phyloP scores from a whole-genome alignment of 2,329 filamentous ascomycete species.

The Venturia asperata region DNA sequence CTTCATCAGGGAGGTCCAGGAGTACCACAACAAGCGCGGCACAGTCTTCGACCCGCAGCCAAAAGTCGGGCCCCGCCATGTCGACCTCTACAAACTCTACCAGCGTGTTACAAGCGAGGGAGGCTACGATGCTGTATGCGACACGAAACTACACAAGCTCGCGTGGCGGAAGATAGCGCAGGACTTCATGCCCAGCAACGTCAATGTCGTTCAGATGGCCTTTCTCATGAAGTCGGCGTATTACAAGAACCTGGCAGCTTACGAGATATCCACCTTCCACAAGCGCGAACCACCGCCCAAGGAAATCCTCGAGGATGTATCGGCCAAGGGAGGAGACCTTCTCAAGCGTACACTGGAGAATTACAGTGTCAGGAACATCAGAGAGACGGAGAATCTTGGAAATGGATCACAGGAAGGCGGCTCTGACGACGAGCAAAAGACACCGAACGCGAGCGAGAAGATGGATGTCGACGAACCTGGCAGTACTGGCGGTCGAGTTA shows the following conservation, averaged over 20 bases:
- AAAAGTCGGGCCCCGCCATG: slow-evolving; percentile 67
- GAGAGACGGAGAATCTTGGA: slow-evolving; percentile 40
- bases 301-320: slow-evolving; percentile 73
- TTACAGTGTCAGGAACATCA: slow-evolving; percentile 48
- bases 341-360: slow-evolving; percentile 73
- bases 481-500: slow-evolving; percentile 33
- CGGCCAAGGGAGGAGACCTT: slow-evolving; percentile 76
- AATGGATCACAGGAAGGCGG: slow-evolving; percentile 50
- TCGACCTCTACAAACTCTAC: slow-evolving; percentile 74
- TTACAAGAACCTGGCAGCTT: slow-evolving; percentile 84
- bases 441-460: slow-evolving; percentile 43
- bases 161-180: slow-evolving; percentile 75
- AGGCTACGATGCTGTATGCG: slow-evolving; percentile 72
- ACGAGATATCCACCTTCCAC: slow-evolving; percentile 73
- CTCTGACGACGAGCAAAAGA: slow-evolving; percentile 36
- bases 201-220: slow-evolving; percentile 73
- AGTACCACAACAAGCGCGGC: slow-evolving; percentile 67
- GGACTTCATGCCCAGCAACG: slow-evolving; percentile 66
- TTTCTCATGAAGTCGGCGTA: slow-evolving; percentile 83
- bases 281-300: slow-evolving; percentile 76
- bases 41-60: slow-evolving; percentile 74
- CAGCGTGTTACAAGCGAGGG: slow-evolving; percentile 68
- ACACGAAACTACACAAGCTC: slow-evolving; percentile 66
- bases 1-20: slow-evolving; percentile 66
- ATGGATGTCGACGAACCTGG: slow-evolving; percentile 44